Conservation (phyloP, 495 filamentous ascomycete species). For the Pyrenopolyporus hunteri region DNA sequence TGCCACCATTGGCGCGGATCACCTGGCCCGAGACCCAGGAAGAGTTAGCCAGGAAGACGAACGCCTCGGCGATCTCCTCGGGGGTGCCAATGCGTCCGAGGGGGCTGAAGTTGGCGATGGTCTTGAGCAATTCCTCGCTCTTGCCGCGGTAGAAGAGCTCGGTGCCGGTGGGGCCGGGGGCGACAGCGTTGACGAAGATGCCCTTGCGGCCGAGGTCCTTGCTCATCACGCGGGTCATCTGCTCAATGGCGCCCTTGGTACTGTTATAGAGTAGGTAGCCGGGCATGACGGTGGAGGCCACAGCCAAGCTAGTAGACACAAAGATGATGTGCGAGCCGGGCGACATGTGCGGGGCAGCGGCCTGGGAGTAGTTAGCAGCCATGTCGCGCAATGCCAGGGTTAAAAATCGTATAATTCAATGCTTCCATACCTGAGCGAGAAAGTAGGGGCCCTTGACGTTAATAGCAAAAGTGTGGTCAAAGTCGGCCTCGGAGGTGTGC, state of each 20-base stretch:
- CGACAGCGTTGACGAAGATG: constrained; percentile 68
- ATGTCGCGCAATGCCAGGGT: no score
- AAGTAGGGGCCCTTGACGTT: constrained; percentile 77
- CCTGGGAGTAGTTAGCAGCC: constrained; percentile 44
- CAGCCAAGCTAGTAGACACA: constrained; percentile 61
- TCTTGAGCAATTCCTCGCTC: constrained; percentile 61
- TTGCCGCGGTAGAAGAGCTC: constrained; percentile 71
- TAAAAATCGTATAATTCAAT: neutral
- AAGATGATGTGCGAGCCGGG: constrained; percentile 64
- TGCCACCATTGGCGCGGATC: constrained; percentile 66
- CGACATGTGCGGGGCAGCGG: constrained; percentile 67
- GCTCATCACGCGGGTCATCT: constrained; percentile 66
- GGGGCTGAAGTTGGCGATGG: constrained; percentile 54
- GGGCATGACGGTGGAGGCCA: constrained; percentile 55
- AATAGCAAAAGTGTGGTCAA: constrained; percentile 58
- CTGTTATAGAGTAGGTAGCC: constrained; percentile 66
- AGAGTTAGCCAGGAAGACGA: constrained; percentile 60
- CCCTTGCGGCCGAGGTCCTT: constrained; percentile 68
- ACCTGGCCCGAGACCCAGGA: constrained; percentile 72
- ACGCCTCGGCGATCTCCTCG: constrained; percentile 65
- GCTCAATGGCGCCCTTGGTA: constrained; percentile 73
- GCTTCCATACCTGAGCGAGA: constrained; percentile 49
- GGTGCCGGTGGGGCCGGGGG: constrained; percentile 70
- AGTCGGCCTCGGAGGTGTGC: constrained; percentile 63
- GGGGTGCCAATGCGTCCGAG: constrained; percentile 66